Evolutionary conservation across 2,329 filamentous ascomycete genomes (phyloP), one percentile per base, ranked within the genome.

Genomic region (Pseudogymnoascus verrucosus): DNA sequence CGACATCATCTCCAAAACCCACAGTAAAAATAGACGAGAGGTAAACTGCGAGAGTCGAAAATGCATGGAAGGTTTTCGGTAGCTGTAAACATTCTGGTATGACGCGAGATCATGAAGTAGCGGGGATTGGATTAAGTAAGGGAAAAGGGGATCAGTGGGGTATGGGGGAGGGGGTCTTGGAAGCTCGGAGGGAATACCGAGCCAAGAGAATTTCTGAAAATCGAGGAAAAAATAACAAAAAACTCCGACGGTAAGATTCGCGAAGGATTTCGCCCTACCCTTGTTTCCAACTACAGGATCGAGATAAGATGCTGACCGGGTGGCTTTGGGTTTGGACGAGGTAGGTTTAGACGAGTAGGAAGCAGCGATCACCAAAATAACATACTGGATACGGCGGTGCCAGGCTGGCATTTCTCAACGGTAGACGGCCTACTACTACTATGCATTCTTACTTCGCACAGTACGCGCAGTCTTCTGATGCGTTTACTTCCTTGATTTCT

Each of bases 301-400:
- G 26, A 57, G 47, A 57, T 57, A 57, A 57, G 47, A 57, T 57
- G 47, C 47, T 57, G 26, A 34, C 47, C 2, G 47, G n/a, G n/a
- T 8, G 19, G n/a, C n/a, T 19, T 57, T 57, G 47, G 26, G 47
- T 57, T 34, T 57, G 26, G 47, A 19, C 4, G 26, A 57, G 26
- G 47, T 12, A 12, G 47, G 5, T 57, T 57, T 57, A 19, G n/a
- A 19, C 47, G 26, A 54, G 23, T 3, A 31, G 8, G 47, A 12
- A 57, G 2, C n/a, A 16, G 12, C 26, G 12, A 34, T 19, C 26
- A 16, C 10, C 28, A 34, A 19, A 8, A 1, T 34, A 19, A 36
- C 34, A 12, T 11, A n/a, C n/a, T 31, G 14, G 23, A 54, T 16
- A 26, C 26, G 8, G 26, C 47, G n/a, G 26, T 16, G n/a, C 4